Conservation (phyloP, 345 rosid species). For the Hypericum perforatum region DNA sequence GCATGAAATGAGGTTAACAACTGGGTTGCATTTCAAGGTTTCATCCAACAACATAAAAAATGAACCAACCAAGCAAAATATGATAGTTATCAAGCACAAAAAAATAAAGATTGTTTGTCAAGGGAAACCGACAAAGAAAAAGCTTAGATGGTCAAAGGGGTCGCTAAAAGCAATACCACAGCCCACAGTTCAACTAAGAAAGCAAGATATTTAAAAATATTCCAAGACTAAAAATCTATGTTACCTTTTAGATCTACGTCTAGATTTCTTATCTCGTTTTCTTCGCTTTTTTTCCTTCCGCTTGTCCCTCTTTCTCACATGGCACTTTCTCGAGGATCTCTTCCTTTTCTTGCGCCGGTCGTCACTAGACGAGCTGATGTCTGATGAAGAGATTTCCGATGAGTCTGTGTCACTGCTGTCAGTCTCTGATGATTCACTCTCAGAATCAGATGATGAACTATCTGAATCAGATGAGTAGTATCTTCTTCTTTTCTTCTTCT, state of each 20-base stretch:
- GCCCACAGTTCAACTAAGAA: no score
- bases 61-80: no score
- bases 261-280: constrained; percentile 59
- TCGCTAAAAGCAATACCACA: no score
- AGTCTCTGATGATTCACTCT: constrained; percentile 62
- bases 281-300: constrained; percentile 66
- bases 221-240: not conserved
- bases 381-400: constrained; percentile 54
- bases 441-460: constrained; percentile 76
- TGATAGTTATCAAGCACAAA: no score
- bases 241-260: constrained; percentile 74
- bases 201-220: no score
- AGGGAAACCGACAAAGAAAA: no score
- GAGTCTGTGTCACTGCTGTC: constrained; percentile 65
- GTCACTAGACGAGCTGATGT: constrained; percentile 77
- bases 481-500: constrained; percentile 66
- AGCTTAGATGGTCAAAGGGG: no score
- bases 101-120: no score
- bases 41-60: no score
- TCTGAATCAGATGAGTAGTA: constrained; percentile 70
- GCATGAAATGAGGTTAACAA: no score
- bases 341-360: constrained; percentile 74
- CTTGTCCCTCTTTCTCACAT: constrained; percentile 62
- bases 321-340: constrained; percentile 59
- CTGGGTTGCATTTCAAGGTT: no score